These are phyloP conservation scores for Aspergillus chevalieri DNA, from an alignment of 2,329 filamentous ascomycete species.

Conservation along the genomic window DNA sequence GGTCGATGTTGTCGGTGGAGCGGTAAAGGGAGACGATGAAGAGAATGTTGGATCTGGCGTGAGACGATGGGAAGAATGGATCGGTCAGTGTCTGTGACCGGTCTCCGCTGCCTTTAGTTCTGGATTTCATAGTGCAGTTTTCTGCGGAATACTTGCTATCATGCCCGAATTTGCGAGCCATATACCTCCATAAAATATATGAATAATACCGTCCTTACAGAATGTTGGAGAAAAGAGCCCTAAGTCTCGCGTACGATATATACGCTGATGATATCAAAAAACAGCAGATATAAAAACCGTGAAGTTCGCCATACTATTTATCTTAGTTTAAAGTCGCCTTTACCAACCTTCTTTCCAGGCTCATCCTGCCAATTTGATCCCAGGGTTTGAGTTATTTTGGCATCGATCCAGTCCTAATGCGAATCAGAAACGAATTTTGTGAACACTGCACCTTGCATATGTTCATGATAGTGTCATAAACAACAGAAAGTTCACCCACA, in stretches of 20 bases:
- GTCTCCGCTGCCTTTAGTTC: neutral
- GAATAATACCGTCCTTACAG: too few species aligned
- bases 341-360: neutral
- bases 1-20: constrained; percentile 69
- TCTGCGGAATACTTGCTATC: neutral
- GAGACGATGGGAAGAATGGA: constrained; percentile 86
- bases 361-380: constrained; percentile 3
- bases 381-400: constrained; percentile 10
- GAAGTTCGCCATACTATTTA: too few species aligned
- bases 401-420: constrained; percentile 16
- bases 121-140: neutral
- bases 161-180: neutral
- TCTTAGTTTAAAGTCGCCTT: neutral
- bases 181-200: neutral
- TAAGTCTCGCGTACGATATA: neutral
- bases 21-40: constrained; percentile 51
- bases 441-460: neutral
- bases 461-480: neutral
- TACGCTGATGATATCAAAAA: neutral
- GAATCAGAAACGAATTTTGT: neutral
- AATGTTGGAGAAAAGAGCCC: too few species aligned
- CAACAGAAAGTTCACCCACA: neutral
- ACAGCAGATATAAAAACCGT: too few species aligned
- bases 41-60: constrained; percentile 59
- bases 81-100: constrained; percentile 63